phyloP scores from a whole-genome alignment of 2,329 filamentous ascomycete genomes.

The Sphaerostilbella broomeana region DNA sequence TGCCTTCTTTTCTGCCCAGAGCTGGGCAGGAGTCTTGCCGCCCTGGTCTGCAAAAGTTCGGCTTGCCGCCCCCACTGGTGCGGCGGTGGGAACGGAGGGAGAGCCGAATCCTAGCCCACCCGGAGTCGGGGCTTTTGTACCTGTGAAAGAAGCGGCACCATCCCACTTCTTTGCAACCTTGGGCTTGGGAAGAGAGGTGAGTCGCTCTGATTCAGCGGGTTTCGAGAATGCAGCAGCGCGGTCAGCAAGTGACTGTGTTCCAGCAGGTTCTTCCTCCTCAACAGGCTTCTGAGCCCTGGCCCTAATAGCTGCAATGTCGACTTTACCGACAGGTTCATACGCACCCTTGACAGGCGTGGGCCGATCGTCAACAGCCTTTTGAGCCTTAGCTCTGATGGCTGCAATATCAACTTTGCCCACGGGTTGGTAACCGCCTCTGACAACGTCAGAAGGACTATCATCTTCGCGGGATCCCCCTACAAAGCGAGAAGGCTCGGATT shows the following conservation, averaged over 20 bases:
- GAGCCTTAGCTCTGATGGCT: conserved; percentile 71
- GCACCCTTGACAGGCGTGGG: conserved; percentile 83
- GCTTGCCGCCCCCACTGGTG: conserved; percentile 71
- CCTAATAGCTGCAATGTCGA: conserved; percentile 91
- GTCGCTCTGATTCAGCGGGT: conserved; percentile 59
- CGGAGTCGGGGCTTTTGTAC: conserved; percentile 83
- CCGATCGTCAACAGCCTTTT: conserved; percentile 65
- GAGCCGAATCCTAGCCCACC: conserved; percentile 59
- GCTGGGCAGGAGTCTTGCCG: conserved; percentile 91
- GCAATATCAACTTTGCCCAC: conserved; percentile 97
- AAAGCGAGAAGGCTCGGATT: conserved; percentile 58
- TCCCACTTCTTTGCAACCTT: conserved; percentile 90
- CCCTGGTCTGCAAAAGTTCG: conserved; percentile 91
- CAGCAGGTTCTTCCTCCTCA: conserved; percentile 30
- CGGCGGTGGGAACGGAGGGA: conserved; percentile 44
- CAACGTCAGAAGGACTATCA: conserved; percentile 53
- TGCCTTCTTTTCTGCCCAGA: conserved; percentile 97
- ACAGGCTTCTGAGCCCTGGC: conserved; percentile 67
- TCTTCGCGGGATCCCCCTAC: conserved; percentile 39
- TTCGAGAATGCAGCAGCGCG: conserved; percentile 66
- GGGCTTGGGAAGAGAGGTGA: conserved; percentile 86
- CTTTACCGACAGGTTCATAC: conserved; percentile 92
- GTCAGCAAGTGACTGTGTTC: conserved; percentile 63
- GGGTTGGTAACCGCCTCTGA: conserved; percentile 84
- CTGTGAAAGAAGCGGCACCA: conserved; percentile 63